Conservation (phyloP, 805 yeast genomes). For the Saccharomycopsis oosterbeekiorum region DNA sequence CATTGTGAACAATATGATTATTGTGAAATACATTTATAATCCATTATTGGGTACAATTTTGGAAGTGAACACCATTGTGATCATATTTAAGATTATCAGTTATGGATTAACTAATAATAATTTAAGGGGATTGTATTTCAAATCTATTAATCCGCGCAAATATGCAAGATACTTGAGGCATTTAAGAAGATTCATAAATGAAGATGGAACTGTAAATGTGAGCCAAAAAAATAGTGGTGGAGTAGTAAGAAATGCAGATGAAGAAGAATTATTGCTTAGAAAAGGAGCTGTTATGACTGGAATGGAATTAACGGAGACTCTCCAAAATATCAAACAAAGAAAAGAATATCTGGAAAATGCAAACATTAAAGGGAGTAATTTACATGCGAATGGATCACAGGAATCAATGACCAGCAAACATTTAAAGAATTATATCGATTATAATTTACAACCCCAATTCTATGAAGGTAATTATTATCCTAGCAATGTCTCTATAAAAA, state of each 20-base stretch:
- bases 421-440: slow-evolving; percentile 12
- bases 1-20: slow-evolving; percentile 24
- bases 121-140: slow-evolving; percentile 28
- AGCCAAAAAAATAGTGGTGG: not conserved
- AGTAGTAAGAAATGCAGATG: slow-evolving; percentile 4
- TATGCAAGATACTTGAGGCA: slow-evolving; percentile 11
- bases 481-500: slow-evolving; percentile 28
- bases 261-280: slow-evolving; percentile 5
- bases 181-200: slow-evolving; percentile 6
- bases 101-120: slow-evolving; percentile 37
- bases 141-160: slow-evolving; percentile 15
- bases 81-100: slow-evolving; percentile 33
- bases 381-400: not conserved
- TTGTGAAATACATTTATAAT: slow-evolving; percentile 28
- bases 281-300: slow-evolving; percentile 14
- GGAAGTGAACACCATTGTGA: slow-evolving; percentile 31
- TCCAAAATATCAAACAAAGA: slow-evolving; percentile 11
- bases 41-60: slow-evolving; percentile 36
- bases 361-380: not conserved
- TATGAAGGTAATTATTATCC: slow-evolving; percentile 31
- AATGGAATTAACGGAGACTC: slow-evolving; percentile 11
- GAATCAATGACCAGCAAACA: slow-evolving; percentile 2
- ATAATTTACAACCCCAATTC: slow-evolving; percentile 25
- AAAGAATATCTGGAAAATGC: not conserved
- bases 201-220: slow-evolving; percentile 16